Evolutionary conservation across 345 rosid genomes (phyloP).

Genomic region (Gossypioides kirkii): DNA sequence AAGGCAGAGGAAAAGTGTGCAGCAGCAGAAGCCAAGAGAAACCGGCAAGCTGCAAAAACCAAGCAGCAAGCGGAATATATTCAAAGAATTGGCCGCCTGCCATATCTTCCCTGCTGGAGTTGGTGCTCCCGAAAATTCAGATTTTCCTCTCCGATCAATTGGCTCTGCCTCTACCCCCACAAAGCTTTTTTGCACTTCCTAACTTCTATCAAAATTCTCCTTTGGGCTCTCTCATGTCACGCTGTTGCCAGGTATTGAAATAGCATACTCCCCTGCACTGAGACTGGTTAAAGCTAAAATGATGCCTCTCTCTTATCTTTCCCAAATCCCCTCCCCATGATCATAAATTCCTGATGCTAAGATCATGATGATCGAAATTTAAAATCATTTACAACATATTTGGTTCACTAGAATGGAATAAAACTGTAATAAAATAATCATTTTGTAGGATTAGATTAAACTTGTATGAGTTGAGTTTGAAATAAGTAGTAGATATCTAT

Average conservation of each 20-base stretch:
- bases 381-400: no score
- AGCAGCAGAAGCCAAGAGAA: conserved; percentile 59
- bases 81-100: conserved; percentile 62
- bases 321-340: no score
- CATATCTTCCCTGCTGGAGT: conserved; percentile 52
- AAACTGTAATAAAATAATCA: no score
- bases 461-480: no score
- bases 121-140: conserved; percentile 41
- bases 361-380: no score
- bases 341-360: no score
- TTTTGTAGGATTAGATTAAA: no score
- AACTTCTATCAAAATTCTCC: background rate
- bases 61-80: conserved; percentile 66
- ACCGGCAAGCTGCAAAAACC: conserved; percentile 51
- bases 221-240: background rate
- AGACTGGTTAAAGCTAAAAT: background rate
- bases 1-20: conserved; percentile 70
- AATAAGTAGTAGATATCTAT: no score
- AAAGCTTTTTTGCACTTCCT: background rate
- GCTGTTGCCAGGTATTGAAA: background rate
- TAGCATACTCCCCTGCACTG: background rate
- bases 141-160: background rate
- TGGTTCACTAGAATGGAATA: no score
- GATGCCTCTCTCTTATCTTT: no score
- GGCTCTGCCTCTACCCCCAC: background rate